A percentile compares a stretch with the other conserved stretches of the same genome.
phyloP scores from a whole-genome alignment of 768 basidiomycete species.

The Collybia nuda region DNA sequence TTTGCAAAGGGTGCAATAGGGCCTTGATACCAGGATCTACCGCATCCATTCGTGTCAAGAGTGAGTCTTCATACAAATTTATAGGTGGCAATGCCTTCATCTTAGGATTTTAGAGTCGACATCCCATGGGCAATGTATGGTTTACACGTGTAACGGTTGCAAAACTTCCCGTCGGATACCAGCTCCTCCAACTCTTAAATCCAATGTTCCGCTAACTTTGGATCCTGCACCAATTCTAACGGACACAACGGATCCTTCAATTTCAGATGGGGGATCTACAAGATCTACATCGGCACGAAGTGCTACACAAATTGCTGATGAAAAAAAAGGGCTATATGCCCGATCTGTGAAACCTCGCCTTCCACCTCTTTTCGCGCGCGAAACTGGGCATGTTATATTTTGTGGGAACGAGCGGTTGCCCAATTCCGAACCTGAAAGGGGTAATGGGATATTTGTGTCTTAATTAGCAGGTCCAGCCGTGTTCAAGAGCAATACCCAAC shows the following conservation, averaged over 20 bases:
- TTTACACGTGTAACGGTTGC: conserved; percentile 62
- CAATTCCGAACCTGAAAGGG: conserved; percentile 10
- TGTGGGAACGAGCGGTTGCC: conserved; percentile 55
- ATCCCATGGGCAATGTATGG: conserved; percentile 53
- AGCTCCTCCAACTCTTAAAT: conserved; percentile 46
- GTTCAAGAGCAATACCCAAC: too few species aligned
- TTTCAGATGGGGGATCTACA: not conserved
- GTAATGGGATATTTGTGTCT: conserved; percentile 25
- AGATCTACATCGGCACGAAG: not conserved
- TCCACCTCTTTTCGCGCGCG: conserved; percentile 62
- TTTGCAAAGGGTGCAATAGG: conserved; percentile 69
- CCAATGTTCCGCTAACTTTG: too few species aligned
- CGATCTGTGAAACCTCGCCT: conserved; percentile 30
- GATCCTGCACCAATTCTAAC: too few species aligned
- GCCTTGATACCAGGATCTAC: conserved; percentile 71
- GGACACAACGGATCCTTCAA: too few species aligned
- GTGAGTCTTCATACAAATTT: conserved; percentile 35
- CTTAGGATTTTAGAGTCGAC: conserved; percentile 23
- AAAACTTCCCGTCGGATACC: conserved; percentile 62
- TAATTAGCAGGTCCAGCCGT: not conserved
- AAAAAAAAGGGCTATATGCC: conserved; percentile 8
- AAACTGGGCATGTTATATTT: conserved; percentile 67
- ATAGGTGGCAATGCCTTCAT: not conserved
- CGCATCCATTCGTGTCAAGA: conserved; percentile 60
- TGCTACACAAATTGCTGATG: not conserved